Conservation (phyloP, 2,329 filamentous ascomycete species). For the Colletotrichum lupini region DNA sequence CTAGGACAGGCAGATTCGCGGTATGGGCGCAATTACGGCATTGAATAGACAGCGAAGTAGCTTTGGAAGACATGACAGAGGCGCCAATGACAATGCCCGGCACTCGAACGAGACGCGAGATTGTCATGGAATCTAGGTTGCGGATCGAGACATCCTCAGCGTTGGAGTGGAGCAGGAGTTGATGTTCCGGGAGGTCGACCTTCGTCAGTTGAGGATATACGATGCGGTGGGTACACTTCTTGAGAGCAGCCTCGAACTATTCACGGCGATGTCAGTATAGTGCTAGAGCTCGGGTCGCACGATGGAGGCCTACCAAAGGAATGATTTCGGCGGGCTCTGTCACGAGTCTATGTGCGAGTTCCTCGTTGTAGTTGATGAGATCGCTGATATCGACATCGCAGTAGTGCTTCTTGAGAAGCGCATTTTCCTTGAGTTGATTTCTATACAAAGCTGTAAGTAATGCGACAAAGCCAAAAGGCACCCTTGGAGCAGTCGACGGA, state of each 20-base stretch:
- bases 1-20: conserved; percentile 77
- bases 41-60: conserved; percentile 85
- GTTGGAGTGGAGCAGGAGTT: conserved; percentile 92
- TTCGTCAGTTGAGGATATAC: conserved; percentile 81
- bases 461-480: not conserved
- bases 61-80: conserved; percentile 96
- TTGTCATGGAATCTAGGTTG: conserved; percentile 90
- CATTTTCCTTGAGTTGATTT: conserved; percentile 96
- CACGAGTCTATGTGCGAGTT: conserved; percentile 88
- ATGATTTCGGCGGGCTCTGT: conserved; percentile 94
- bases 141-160: conserved; percentile 93
- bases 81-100: conserved; percentile 98
- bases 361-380: conserved; percentile 95
- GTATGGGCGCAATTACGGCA: conserved; percentile 87
- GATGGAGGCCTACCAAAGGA: conserved; percentile 76
- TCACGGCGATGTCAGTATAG: conserved; percentile 10
- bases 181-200: conserved; percentile 84
- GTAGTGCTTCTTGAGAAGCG: conserved; percentile 91
- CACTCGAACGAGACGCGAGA: conserved; percentile 94
- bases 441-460: conserved; percentile 55
- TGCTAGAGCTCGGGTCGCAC: not conserved
- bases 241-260: conserved; percentile 91
- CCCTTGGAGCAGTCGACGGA: conserved; percentile 49
- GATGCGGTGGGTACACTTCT: conserved; percentile 92
- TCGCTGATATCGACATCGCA: conserved; percentile 97